Evolutionary conservation across 1,284 basidiomycete species (phyloP), one percentile per base, ranked within the genome.

Genomic region (Ganoderma lingzhi): DNA sequence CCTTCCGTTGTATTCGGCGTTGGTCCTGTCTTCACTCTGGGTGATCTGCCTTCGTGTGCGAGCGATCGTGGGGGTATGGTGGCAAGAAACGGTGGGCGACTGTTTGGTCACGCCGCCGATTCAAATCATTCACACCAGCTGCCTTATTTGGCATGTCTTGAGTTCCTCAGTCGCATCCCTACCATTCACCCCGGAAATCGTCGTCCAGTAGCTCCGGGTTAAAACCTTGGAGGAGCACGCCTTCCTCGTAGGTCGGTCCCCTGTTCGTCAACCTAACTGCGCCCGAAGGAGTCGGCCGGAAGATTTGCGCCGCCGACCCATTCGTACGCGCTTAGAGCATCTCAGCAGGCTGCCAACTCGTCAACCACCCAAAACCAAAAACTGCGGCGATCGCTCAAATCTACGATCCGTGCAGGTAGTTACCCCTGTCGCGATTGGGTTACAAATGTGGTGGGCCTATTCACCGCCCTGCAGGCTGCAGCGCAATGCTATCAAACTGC

Each of bases 281-380:
- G 65, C 56, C 69, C 69, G 71, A 70, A 45, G 10, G 39, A 9
- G 55, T 65, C 71, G 71, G 65, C 58, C 68, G 65, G 67, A 68
- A 30, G 35, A 61, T 19, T 12, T 53, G 56, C 51, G 32, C 39
- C 64, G 48, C 71, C 71, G 71, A 53, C 55, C n/a, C 69, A 62
- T 68, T 70, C 71, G 71, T 68, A 64, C 28, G 71, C 71, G 71
- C 39, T 23, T 28, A 0, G 9, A 12, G 2, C 53, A 28, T 28
- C 15, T 14, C 59, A 42, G 39, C 23, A 53, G 23, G 48, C 23
- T 51, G 35, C 41, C 59, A 41, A 41, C 12, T 41, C 9, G 12
- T 9, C 39, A 28, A 42, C 15, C 63, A 55, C 45, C 41, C 42
- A 51, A 35, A 32, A 32, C 41, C 42, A 51, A 35, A 32, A 32